phyloP scores from a whole-genome alignment of 1,139 yeast species.

The Scheffersomyces insectosa region DNA sequence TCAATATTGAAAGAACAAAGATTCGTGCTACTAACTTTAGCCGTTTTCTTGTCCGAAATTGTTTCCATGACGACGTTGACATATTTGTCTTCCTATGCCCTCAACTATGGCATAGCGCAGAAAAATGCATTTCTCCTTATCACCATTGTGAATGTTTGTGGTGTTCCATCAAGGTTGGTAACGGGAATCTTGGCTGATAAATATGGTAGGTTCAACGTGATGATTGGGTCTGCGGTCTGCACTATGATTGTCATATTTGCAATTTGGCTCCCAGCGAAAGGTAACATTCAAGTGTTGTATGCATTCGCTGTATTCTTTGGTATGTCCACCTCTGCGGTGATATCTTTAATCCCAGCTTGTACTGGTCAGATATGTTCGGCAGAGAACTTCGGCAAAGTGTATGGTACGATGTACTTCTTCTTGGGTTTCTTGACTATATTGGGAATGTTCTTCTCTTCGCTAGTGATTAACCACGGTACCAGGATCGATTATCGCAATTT shows the following conservation, averaged over 20 bases:
- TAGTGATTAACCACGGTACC: conserved; percentile 21
- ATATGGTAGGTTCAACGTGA: conserved; percentile 54
- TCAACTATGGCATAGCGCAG: conserved; percentile 39
- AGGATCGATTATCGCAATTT: conserved; percentile 20
- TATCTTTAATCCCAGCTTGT: conserved; percentile 40
- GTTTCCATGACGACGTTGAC: conserved; percentile 52
- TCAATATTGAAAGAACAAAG: conserved; percentile 40
- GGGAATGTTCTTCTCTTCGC: conserved; percentile 31
- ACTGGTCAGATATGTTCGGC: conserved; percentile 65
- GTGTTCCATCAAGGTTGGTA: conserved; percentile 47
- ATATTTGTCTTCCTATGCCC: conserved; percentile 53
- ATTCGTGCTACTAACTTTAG: conserved; percentile 40
- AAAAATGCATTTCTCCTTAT: conserved; percentile 46
- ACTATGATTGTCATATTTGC: conserved; percentile 42
- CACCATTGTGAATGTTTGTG: conserved; percentile 47
- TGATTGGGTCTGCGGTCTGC: conserved; percentile 39
- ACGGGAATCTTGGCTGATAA: conserved; percentile 52
- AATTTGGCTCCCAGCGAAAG: conserved; percentile 46
- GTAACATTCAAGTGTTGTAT: conserved; percentile 17
- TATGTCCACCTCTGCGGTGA: conserved; percentile 29
- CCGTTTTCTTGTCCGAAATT: conserved; percentile 49
- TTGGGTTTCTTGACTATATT: conserved; percentile 60
- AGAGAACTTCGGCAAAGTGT: conserved; percentile 65
- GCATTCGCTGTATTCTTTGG: conserved; percentile 31
- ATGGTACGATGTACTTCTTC: conserved; percentile 67